phyloP scores from a whole-genome alignment of 2,329 filamentous ascomycete species.

The Alternaria alternata region DNA sequence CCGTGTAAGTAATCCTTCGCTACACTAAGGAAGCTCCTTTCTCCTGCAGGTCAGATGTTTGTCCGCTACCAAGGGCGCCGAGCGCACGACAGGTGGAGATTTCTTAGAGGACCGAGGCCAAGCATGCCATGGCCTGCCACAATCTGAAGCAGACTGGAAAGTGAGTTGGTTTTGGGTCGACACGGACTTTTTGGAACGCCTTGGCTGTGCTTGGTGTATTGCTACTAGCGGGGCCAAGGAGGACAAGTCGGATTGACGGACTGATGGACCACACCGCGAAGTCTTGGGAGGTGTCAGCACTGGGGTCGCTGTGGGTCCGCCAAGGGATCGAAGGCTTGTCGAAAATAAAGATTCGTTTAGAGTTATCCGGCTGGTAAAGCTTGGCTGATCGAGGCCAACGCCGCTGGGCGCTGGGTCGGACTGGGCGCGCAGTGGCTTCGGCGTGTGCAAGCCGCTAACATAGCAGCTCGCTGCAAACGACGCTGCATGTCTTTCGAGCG shows the following conservation, averaged over 20 bases:
- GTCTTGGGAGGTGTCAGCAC: constrained; percentile 41
- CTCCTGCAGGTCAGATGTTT: constrained; percentile 2
- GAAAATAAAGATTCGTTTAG: constrained; percentile 45
- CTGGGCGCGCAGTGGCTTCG: constrained; percentile 26
- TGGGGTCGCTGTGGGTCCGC: constrained; percentile 27
- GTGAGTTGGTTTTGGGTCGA: constrained; percentile 17
- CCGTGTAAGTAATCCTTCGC: background rate
- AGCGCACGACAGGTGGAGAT: constrained; percentile 6
- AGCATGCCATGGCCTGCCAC: constrained; percentile 23
- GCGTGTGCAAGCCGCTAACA: background rate
- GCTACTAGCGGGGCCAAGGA: constrained; percentile 30
- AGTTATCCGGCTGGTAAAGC: constrained; percentile 41
- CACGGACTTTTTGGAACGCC: constrained; percentile 25
- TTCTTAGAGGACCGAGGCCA: constrained; percentile 32
- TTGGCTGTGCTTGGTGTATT: constrained; percentile 32
- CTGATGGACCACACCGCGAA: constrained; percentile 17
- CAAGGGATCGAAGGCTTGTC: constrained; percentile 48
- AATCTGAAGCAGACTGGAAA: constrained; percentile 7
- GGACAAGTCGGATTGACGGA: constrained; percentile 39
- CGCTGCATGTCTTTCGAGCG: background rate
- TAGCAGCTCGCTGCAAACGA: background rate
- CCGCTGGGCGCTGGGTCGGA: constrained; percentile 26
- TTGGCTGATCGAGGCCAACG: constrained; percentile 36
- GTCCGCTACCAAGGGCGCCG: constrained; percentile 11
- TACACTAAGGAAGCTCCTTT: constrained; percentile 1